These are phyloP conservation scores for Arachis stenosperma DNA, from an alignment of 306 rosid genomes.

Conservation along the genomic window DNA sequence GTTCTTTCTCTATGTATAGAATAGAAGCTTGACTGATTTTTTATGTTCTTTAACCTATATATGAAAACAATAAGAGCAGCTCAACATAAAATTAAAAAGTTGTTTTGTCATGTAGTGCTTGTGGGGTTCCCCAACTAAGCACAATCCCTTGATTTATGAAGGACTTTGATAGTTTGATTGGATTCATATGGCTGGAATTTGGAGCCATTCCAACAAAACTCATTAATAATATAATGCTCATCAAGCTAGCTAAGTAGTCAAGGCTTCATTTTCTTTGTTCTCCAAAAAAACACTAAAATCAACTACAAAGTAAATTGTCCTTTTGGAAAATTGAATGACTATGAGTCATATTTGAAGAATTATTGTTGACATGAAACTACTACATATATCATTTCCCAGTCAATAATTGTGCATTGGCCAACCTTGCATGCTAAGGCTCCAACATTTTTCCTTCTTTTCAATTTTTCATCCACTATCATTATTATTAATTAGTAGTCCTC, in stretches of 20 bases:
- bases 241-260: too few relatives aligned
- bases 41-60: slow-evolving; percentile 15
- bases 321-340: slow-evolving; percentile 30
- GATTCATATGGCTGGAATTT: slow-evolving; percentile 52
- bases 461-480: slow-evolving; percentile 18
- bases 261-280: slow-evolving; percentile 19
- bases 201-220: slow-evolving; percentile 45
- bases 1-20: slow-evolving; percentile 17
- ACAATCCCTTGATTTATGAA: slow-evolving; percentile 56
- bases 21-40: slow-evolving; percentile 2
- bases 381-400: slow-evolving; percentile 7
- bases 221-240: slow-evolving; percentile 18
- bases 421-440: slow-evolving; percentile 25
- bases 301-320: slow-evolving; percentile 24
- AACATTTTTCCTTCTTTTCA: slow-evolving; percentile 24
- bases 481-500: background rate
- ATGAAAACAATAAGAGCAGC: slow-evolving; percentile 30
- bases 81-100: slow-evolving; percentile 36
- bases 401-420: slow-evolving; percentile 41
- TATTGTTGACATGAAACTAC: slow-evolving; percentile 23
- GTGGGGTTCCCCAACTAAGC: slow-evolving; percentile 52
- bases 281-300: slow-evolving; percentile 39
- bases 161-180: slow-evolving; percentile 44
- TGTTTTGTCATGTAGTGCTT: slow-evolving; percentile 32
- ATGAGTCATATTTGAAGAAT: slow-evolving; percentile 1